Conservation (phyloP, 2,329 filamentous ascomycete genomes). For the Pseudogymnoascus sp. region DNA sequence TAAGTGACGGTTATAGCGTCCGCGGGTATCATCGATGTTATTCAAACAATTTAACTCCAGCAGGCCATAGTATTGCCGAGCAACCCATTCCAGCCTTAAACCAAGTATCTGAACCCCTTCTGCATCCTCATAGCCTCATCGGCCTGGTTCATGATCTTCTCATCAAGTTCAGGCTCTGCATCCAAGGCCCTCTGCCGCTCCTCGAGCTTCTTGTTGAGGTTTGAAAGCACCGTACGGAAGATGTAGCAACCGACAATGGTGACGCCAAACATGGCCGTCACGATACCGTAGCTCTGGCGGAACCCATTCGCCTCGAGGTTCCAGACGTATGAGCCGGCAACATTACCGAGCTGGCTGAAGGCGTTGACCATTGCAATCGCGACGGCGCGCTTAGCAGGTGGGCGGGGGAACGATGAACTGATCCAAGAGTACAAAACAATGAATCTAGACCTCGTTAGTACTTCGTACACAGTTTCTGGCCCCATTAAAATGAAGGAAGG, state of each 20-base stretch:
- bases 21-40: background rate
- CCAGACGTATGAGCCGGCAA: slow-evolving; percentile 58
- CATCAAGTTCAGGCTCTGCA: slow-evolving; percentile 31
- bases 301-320: slow-evolving; percentile 49
- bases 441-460: slow-evolving; percentile 26
- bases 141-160: slow-evolving; percentile 34
- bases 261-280: slow-evolving; percentile 54
- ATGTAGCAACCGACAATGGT: slow-evolving; percentile 44
- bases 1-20: background rate
- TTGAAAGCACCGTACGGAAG: slow-evolving; percentile 39
- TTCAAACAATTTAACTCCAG: slow-evolving; percentile 4
- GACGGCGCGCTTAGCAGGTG: slow-evolving; percentile 18
- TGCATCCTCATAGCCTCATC: slow-evolving; percentile 39
- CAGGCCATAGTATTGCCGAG: background rate
- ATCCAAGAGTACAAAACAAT: slow-evolving; percentile 54
- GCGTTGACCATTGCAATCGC: slow-evolving; percentile 18
- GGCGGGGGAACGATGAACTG: slow-evolving; percentile 24
- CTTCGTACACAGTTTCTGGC: background rate
- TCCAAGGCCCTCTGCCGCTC: slow-evolving; percentile 33
- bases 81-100: slow-evolving; percentile 24
- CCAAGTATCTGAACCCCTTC: slow-evolving; percentile 40
- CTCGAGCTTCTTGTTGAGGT: slow-evolving; percentile 41
- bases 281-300: slow-evolving; percentile 57
- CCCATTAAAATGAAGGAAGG: background rate
- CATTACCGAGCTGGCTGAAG: slow-evolving; percentile 41